A percentile compares a stretch with the other conserved stretches of the same genome.
Evolutionary conservation across 257 asterid genomes (phyloP).

Genomic region (Solanum ossicruentum): DNA sequence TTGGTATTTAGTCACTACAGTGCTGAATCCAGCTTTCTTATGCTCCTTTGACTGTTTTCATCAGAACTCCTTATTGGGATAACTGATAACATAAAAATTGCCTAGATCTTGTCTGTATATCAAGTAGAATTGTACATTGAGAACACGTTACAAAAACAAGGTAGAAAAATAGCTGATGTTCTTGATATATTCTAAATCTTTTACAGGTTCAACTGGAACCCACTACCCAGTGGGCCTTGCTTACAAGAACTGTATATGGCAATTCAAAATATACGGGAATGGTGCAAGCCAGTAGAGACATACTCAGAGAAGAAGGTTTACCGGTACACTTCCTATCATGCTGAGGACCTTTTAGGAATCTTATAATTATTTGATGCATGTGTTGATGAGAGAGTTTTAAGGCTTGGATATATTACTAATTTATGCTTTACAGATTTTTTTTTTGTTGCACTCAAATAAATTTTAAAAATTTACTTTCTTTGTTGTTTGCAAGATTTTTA

Average conservation of each 20-base stretch:
- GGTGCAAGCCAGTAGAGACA: constrained; percentile 87
- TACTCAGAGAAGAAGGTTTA: constrained; percentile 87
- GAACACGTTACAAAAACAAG: neutral
- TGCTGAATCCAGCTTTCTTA: neutral
- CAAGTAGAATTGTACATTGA: neutral
- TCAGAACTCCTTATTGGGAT: neutral
- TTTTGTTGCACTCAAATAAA: neutral
- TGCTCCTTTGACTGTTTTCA: neutral
- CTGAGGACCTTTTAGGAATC: neutral
- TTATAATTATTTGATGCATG: neutral
- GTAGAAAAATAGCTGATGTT: neutral
- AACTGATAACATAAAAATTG: neutral
- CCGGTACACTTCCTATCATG: constrained; percentile 27
- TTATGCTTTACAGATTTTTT: neutral
- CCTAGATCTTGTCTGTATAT: neutral
- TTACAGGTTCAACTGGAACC: constrained; percentile 93
- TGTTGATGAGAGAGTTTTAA: neutral
- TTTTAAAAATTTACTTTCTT: neutral
- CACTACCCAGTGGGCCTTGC: constrained; percentile 70
- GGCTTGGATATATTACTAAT: neutral
- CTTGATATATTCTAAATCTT: neutral
- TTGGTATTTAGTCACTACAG: neutral
- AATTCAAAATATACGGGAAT: constrained; percentile 74
- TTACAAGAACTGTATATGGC: constrained; percentile 32
- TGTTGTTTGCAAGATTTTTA: neutral